Conservation (phyloP, 148 eudicot species). For the Rheum nobile region DNA sequence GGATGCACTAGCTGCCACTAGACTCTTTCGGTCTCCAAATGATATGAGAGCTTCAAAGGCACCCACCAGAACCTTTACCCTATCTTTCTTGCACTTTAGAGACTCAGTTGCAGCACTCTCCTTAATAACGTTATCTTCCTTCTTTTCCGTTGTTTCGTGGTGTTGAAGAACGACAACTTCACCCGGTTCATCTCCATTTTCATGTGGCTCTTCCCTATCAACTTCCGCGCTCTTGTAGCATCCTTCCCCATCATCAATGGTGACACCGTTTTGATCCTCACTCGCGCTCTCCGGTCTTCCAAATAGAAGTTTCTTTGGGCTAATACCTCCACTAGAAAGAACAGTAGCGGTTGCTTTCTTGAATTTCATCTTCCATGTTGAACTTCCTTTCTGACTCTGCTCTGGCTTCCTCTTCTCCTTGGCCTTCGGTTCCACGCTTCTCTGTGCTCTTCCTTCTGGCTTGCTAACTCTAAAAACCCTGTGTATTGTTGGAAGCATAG, state of each 20-base stretch:
- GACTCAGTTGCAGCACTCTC: not conserved
- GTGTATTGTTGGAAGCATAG: not conserved
- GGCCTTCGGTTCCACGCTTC: not conserved
- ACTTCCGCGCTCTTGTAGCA: not conserved
- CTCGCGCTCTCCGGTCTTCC: not conserved
- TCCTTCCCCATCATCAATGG: not conserved
- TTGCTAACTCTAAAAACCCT: not conserved
- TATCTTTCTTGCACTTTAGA: not conserved
- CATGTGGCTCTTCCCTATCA: not conserved
- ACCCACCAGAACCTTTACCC: constrained; percentile 2
- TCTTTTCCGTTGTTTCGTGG: not conserved
- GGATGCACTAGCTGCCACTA: constrained; percentile 7
- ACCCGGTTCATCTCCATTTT: not conserved
- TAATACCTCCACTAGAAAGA: not conserved
- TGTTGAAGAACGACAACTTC: not conserved
- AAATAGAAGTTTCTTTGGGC: not conserved
- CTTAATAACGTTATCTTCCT: not conserved
- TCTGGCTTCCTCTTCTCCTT: not conserved
- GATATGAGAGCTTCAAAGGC: constrained; percentile 6
- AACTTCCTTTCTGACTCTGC: not conserved
- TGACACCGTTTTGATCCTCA: not conserved
- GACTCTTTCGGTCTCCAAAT: not conserved
- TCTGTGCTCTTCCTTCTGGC: not conserved
- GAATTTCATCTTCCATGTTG: not conserved
- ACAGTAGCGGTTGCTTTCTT: not conserved